Evolutionary conservation across 2,329 filamentous ascomycete genomes (phyloP), one percentile per base, ranked within the genome.

Genomic region (Decorospora gaudefroyi): DNA sequence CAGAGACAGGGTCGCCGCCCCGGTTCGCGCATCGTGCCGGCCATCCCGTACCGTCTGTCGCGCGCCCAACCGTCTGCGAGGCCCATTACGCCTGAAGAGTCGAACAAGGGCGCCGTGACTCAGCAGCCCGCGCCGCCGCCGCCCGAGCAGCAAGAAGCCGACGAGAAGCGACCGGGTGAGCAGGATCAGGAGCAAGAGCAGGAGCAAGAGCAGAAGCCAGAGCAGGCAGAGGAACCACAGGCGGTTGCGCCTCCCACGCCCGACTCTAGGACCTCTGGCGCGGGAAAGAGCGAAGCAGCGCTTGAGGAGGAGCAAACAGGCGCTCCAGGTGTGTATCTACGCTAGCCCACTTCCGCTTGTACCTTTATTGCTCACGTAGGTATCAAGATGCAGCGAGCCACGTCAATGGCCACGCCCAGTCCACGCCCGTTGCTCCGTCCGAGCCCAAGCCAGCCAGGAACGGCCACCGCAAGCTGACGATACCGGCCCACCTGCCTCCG

Each of bases 1-100:
- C 57, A 63, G 46, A 60, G 47, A 51, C 57, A 59, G 49, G 42
- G 54, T 35, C 61, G 62, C 47, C 64, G 53, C 40, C 52, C 55
- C 8, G 40, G 53, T 12, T 51, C 59, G 48, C 68, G 68, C 57
- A 69, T 72, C 32, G 59, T 71, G 28, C 69, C 69, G 16, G 69
- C 67, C 29, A 61, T 72, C 13, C 69, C 69, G 3, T 61, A 65
- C 33, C 59, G 67, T n/a, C 54, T 71, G 29, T 61, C 65, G 6
- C 62, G 62, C 6, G 44, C 61, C 10, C 47, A 49, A 19, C 59
- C 57, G 10, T 42, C 59, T 13, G 57, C 57, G 12, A 55, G 59
- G 37, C 63, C 63, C 4, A 52, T 62, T 34, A 65, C 61, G 4
- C 61, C 65, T 1, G 65, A 63, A 11, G 59, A 62, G 26, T 58